Evolutionary conservation across 1,284 basidiomycete species (phyloP).

Genomic region (Waitea zeae): DNA sequence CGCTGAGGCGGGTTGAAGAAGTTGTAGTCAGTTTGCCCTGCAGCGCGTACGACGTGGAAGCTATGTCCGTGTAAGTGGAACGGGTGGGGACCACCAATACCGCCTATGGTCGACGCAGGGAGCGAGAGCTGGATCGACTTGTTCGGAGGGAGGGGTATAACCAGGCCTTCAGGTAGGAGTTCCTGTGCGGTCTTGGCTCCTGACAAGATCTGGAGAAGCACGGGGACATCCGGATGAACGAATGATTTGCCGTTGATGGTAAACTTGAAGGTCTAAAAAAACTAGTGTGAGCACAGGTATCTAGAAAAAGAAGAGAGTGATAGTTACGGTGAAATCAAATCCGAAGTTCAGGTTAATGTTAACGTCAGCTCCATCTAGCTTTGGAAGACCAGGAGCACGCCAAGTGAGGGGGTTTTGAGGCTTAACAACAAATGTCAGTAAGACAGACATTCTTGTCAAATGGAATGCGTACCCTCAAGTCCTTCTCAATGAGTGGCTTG

Average conservation of each 20-base stretch:
- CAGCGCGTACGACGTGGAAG: slow-evolving; percentile 14
- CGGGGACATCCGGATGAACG: slow-evolving; percentile 13
- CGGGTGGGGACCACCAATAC: slow-evolving; percentile 18
- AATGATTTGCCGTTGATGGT: slow-evolving; percentile 9
- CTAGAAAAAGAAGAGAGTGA: background rate
- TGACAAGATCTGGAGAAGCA: slow-evolving; percentile 20
- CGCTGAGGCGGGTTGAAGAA: slow-evolving; percentile 12
- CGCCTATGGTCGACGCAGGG: slow-evolving; percentile 8
- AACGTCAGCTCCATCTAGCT: slow-evolving; percentile 1
- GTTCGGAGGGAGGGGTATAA: slow-evolving; percentile 13
- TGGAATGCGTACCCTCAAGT: slow-evolving; percentile 3
- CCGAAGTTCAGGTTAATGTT: slow-evolving; percentile 13
- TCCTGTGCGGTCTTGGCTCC: slow-evolving; percentile 13
- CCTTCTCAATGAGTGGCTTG: slow-evolving; percentile 12
- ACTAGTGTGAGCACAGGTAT: background rate
- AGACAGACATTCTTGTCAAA: background rate
- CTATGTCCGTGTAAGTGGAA: slow-evolving; percentile 22
- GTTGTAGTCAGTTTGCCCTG: slow-evolving; percentile 10
- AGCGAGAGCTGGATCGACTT: slow-evolving; percentile 18
- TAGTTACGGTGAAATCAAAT: slow-evolving; percentile 8
- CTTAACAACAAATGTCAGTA: background rate
- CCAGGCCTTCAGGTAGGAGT: slow-evolving; percentile 14
- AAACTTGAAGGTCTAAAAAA: background rate
- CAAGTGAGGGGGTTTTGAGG: background rate
- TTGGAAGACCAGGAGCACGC: background rate